These are phyloP conservation scores for Cydonia oblonga DNA, from an alignment of 331 rosid species.

Conservation along the genomic window DNA sequence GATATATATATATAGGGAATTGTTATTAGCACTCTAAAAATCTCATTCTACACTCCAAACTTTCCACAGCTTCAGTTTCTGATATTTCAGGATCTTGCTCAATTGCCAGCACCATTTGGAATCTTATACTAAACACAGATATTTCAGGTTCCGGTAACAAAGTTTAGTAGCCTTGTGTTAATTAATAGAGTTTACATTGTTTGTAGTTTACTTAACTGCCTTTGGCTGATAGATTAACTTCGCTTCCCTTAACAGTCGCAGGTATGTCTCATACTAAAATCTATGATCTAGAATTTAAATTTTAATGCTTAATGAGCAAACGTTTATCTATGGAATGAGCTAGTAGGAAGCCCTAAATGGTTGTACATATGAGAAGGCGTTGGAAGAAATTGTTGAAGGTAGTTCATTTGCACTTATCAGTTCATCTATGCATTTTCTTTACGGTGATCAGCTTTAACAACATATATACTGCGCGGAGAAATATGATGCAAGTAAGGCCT, in stretches of 20 bases:
- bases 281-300: too few relatives aligned
- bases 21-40: too few relatives aligned
- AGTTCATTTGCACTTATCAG: not conserved
- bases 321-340: not conserved
- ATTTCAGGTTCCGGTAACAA: not conserved
- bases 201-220: constrained; percentile 43
- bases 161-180: not conserved
- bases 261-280: not conserved
- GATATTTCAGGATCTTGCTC: constrained; percentile 45
- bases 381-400: not conserved
- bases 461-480: constrained; percentile 39
- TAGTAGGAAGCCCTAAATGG: not conserved
- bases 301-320: not conserved
- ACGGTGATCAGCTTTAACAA: constrained; percentile 49
- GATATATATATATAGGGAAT: too few relatives aligned
- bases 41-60: too few relatives aligned
- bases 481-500: constrained; percentile 37
- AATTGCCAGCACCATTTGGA: constrained; percentile 48
- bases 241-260: constrained; percentile 38
- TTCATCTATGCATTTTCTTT: not conserved
- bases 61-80: constrained; percentile 42
- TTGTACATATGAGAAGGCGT: not conserved
- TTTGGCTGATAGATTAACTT: constrained; percentile 36
- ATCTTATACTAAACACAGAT: constrained; percentile 32
- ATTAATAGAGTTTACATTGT: not conserved